Conservation (phyloP, 2,329 filamentous ascomycete species). For the Incumbomyces delicatus region DNA sequence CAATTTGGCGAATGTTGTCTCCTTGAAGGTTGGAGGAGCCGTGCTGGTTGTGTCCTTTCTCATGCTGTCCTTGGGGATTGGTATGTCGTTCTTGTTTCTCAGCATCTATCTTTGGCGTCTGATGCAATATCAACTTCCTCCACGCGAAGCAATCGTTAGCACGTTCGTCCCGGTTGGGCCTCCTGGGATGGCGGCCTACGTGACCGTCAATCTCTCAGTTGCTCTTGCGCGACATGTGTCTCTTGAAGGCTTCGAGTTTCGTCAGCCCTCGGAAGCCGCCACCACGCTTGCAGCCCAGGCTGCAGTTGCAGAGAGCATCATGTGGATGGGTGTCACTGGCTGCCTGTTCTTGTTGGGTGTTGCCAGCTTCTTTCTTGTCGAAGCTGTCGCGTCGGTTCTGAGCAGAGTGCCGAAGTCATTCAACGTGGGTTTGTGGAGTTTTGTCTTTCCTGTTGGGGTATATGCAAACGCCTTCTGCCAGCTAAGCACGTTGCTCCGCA, state of each 20-base stretch:
- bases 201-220: slow-evolving; percentile 15
- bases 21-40: slow-evolving; percentile 3
- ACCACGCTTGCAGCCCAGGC: slow-evolving; percentile 7
- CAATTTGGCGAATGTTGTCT: slow-evolving; percentile 11
- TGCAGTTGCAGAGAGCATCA: slow-evolving; percentile 16
- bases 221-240: slow-evolving; percentile 15
- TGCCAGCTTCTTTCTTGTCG: slow-evolving; percentile 21
- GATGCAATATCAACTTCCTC: slow-evolving; percentile 55
- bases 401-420: slow-evolving; percentile 15
- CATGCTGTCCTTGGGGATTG: slow-evolving; percentile 14
- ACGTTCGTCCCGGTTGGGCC: slow-evolving; percentile 59
- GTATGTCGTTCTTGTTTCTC: slow-evolving; percentile 36
- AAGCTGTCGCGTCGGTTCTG: slow-evolving; percentile 12
- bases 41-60: slow-evolving; percentile 14
- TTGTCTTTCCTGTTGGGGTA: slow-evolving; percentile 20
- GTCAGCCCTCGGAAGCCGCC: slow-evolving; percentile 11
- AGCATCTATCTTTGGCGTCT: slow-evolving; percentile 62
- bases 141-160: slow-evolving; percentile 56
- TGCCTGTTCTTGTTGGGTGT: slow-evolving; percentile 16
- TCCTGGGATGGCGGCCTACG: slow-evolving; percentile 38
- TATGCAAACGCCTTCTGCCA: slow-evolving; percentile 18
- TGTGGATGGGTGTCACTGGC: slow-evolving; percentile 20
- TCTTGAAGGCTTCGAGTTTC: slow-evolving; percentile 10
- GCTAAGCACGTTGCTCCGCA: slow-evolving; percentile 18
- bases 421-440: slow-evolving; percentile 20